phyloP scores from a whole-genome alignment of 441 rosid genomes.

The Manihot esculenta region DNA sequence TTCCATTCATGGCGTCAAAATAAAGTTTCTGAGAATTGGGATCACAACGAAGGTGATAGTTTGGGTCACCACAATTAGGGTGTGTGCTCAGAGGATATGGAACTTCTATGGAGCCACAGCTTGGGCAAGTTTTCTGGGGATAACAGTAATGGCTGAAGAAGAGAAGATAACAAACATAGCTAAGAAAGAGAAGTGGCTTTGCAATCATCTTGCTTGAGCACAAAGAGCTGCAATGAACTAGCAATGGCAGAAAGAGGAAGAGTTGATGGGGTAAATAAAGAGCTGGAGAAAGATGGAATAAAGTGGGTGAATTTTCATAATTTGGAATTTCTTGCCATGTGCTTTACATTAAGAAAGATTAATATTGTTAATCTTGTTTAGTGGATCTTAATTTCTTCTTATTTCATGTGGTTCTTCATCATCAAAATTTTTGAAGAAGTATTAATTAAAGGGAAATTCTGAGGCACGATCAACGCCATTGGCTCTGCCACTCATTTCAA shows the following conservation, averaged over 20 bases:
- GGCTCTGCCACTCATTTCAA: conserved; percentile 17
- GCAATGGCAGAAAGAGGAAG: conserved; percentile 2
- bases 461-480: conserved; percentile 9
- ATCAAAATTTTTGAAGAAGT: no score
- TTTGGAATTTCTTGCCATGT: conserved; percentile 12
- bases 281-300: conserved; percentile 33
- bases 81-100: conserved; percentile 66
- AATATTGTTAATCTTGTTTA: no score
- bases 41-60: conserved; percentile 51
- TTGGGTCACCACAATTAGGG: conserved; percentile 51
- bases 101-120: conserved; percentile 45
- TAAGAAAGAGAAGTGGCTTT: conserved; percentile 12
- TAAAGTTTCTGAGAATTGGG: conserved; percentile 37
- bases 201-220: conserved; percentile 33
- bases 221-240: conserved; percentile 9
- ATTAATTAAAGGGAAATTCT: conserved; percentile 16
- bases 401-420: conserved; percentile 9
- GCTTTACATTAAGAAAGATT: conserved; percentile 12
- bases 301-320: conserved; percentile 23
- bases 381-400: no score
- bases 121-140: conserved; percentile 44
- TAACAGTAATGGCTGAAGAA: conserved; percentile 18
- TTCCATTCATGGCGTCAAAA: conserved; percentile 48
- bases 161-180: conserved; percentile 20
- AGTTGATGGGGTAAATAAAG: conserved; percentile 33